Evolutionary conservation across 73 alveolate genomes (phyloP), one percentile per base, ranked within the genome.

Genomic region (Tetrahymena malaccensis): DNA sequence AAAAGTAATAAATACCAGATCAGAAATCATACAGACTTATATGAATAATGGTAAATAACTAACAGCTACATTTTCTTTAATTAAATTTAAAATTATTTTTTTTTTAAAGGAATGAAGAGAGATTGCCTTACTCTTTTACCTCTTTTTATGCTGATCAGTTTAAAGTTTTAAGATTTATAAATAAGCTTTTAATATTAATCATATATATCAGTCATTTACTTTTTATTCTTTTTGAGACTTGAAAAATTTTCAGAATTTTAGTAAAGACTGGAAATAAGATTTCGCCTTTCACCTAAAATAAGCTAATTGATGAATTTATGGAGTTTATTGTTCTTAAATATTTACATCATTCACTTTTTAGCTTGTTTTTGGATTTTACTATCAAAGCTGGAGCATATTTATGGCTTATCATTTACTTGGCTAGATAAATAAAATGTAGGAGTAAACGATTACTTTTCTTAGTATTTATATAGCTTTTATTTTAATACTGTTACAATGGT

Each of bases 401-500:
- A 70, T 70, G 37, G 89, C 5, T 31, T 25, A 11, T n/a, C 89
- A 19, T 70, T 22, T 22, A 70, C 89, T 70, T 70, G 89, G 89
- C 17, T 70, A 70, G 89, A 70, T 70, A 70, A 70, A n/a, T 31
- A 27, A 8, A 70, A 70, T 70, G 31, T 70, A 0, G 17, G 21
- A 27, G 34, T 9, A 0, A 11, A 70, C 37, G 43, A 70, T n/a
- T n/a, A 12, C 8, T 17, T 34, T 43, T 22, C 93, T 35, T 40
- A 93, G 34, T 98, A 98, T 93, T 85, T 98, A 19, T 85, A 98
- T 38, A 84, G 98, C 21, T 43, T 98, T 19, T 98, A 98, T 94
- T 98, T 98, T 96, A 98, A 97, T 27, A 95, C 96, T 34, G 96
- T 98, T 35, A 96, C 98, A 15, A 98, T 96, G 98, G 94, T 96